These are phyloP conservation scores for Monosporascus sp. DNA, from an alignment of 2,329 filamentous ascomycete species.

Conservation along the genomic window DNA sequence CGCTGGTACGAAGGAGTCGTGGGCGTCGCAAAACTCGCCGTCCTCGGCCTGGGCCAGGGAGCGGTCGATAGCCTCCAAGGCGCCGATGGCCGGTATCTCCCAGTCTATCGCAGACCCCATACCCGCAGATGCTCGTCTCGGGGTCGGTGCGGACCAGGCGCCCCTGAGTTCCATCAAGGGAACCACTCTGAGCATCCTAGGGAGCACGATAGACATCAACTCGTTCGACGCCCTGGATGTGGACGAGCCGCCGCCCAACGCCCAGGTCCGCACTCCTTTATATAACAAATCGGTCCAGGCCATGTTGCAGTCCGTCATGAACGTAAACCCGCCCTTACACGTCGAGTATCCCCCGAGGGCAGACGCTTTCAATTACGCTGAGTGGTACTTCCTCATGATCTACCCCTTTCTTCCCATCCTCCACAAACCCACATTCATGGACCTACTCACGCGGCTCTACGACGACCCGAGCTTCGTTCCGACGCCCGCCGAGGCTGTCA, in stretches of 20 bases:
- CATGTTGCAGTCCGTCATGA: conserved; percentile 61
- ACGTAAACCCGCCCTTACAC: conserved; percentile 51
- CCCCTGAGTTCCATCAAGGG: conserved; percentile 70
- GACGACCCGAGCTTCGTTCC: conserved; percentile 62
- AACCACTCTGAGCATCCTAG: conserved; percentile 71
- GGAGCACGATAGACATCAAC: conserved; percentile 73
- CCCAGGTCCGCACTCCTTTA: conserved; percentile 36
- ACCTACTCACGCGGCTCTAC: conserved; percentile 62
- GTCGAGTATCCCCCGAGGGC: conserved; percentile 58
- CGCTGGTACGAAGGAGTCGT: conserved; percentile 22
- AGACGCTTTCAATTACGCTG: conserved; percentile 62
- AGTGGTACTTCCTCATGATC: conserved; percentile 71
- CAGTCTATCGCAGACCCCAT: conserved; percentile 32
- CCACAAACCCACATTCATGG: conserved; percentile 70
- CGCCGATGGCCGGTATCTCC: conserved; percentile 19
- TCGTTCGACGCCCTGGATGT: conserved; percentile 64
- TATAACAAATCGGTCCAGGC: conserved; percentile 71
- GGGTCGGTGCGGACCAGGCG: conserved; percentile 57
- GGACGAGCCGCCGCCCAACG: conserved; percentile 51
- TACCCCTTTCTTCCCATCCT: conserved; percentile 69
- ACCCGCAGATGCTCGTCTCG: conserved; percentile 60
- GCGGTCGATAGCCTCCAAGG: conserved; percentile 11
- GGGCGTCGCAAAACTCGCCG: conserved; percentile 29
- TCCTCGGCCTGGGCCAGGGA: conserved; percentile 30
- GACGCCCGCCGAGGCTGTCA: conserved; percentile 59